Evolutionary conservation across 2,329 filamentous ascomycete genomes (phyloP).

Genomic region (Thyridium curvatum): DNA sequence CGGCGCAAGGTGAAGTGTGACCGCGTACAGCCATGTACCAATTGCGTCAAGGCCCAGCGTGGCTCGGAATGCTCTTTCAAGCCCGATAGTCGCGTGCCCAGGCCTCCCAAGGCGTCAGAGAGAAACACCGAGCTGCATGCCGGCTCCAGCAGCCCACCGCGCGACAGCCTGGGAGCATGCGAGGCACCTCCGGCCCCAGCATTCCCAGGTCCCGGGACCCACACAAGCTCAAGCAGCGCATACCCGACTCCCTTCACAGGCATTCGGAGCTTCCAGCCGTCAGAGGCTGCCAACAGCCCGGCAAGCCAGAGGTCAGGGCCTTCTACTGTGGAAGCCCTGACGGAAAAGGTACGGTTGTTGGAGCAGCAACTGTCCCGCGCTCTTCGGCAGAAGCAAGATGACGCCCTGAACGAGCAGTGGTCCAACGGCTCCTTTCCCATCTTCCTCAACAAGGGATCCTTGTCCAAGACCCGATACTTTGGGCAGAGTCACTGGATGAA

Average conservation of each 20-base stretch:
- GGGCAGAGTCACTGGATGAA: slow-evolving; percentile 54
- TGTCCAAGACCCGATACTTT: slow-evolving; percentile 50
- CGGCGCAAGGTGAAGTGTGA: slow-evolving; percentile 39
- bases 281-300: slow-evolving; percentile 2
- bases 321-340: slow-evolving; percentile 29
- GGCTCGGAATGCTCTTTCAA: slow-evolving; percentile 11
- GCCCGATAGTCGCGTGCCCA: slow-evolving; percentile 9
- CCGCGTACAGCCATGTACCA: slow-evolving; percentile 30
- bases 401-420: not conserved
- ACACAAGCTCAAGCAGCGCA: slow-evolving; percentile 3
- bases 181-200: not conserved
- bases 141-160: not conserved
- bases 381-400: slow-evolving; percentile 8
- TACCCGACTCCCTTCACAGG: not conserved
- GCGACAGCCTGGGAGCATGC: not conserved
- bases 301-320: slow-evolving; percentile 4
- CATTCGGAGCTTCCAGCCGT: not conserved
- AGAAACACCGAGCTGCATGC: not conserved
- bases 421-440: slow-evolving; percentile 1
- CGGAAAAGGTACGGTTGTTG: slow-evolving; percentile 31
- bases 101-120: slow-evolving; percentile 4
- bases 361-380: slow-evolving; percentile 31
- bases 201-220: not conserved
- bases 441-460: slow-evolving; percentile 32
- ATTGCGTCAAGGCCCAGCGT: slow-evolving; percentile 27